phyloP scores from a whole-genome alignment of 164 flowering plant species.

The Vitis rupestris region DNA sequence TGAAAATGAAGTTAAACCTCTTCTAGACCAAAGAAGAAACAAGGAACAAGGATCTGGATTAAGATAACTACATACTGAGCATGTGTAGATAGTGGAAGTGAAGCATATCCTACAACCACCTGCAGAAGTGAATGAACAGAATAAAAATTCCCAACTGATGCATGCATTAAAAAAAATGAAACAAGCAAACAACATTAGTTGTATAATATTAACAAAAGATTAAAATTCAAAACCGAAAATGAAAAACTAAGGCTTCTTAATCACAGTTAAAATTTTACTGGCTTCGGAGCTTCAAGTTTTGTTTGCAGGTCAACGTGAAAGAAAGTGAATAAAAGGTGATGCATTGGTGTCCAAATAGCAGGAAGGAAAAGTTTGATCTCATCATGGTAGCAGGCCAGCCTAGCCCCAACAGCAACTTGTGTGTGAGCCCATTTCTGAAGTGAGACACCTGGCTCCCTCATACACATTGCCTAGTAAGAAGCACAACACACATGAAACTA shows the following conservation, averaged over 20 bases:
- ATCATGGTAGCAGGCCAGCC: conserved; percentile 89
- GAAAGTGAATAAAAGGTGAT: conserved; percentile 90
- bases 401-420: conserved; percentile 91
- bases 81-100: conserved; percentile 79
- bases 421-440: conserved; percentile 89
- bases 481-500: conserved; percentile 6
- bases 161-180: background rate
- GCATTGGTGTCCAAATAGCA: conserved; percentile 76
- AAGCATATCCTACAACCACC: conserved; percentile 91
- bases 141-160: background rate
- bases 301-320: conserved; percentile 94
- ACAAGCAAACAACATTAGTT: background rate
- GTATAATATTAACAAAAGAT: background rate
- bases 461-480: conserved; percentile 67
- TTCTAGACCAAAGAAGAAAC: background rate
- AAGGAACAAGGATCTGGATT: background rate
- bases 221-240: background rate
- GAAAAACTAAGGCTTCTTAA: background rate
- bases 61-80: conserved; percentile 67
- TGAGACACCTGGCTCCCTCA: conserved; percentile 66
- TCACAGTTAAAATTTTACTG: conserved; percentile 44
- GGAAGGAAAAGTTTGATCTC: conserved; percentile 90
- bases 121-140: conserved; percentile 33
- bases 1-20: background rate
- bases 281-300: conserved; percentile 95